Conservation (phyloP, 441 rosid species). For the Adansonia madagascariensis region DNA sequence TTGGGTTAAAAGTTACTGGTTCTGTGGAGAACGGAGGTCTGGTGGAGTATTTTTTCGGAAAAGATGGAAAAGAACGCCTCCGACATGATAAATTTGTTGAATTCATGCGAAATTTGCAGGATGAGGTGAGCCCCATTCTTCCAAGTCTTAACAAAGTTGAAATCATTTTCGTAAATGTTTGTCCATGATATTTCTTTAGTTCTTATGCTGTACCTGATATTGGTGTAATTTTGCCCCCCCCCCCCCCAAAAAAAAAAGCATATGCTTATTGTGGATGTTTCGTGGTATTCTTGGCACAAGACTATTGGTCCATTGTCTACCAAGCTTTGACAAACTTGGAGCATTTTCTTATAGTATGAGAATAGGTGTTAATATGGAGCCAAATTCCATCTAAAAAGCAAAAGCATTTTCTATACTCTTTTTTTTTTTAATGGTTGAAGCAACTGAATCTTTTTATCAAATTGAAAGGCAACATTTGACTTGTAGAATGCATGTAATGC, state of each 20-base stretch:
- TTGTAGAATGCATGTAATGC: background rate
- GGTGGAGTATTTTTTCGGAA: conserved; percentile 51
- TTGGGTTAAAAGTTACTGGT: conserved; percentile 33
- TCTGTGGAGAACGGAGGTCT: conserved; percentile 49
- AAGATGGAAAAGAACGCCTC: conserved; percentile 44
- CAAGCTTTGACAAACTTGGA: background rate
- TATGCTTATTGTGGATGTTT: background rate
- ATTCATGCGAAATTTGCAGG: conserved; percentile 46
- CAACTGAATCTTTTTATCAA: background rate
- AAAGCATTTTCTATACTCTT: background rate
- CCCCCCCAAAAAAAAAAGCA: background rate
- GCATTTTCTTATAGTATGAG: background rate
- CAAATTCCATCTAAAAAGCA: background rate
- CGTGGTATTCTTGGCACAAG: background rate
- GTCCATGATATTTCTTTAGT: background rate
- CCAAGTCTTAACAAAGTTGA: background rate
- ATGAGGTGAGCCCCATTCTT: conserved; percentile 44
- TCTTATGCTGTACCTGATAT: too few relatives aligned
- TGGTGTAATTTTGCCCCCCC: background rate
- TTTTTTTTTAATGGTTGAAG: background rate
- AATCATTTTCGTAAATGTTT: background rate
- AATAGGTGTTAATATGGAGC: background rate
- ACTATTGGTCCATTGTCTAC: background rate
- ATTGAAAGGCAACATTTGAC: background rate
- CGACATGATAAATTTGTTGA: conserved; percentile 46